Percentiles rank a stretch among this genome's conserved stretches.
These are phyloP conservation scores for Lippia alba DNA, from an alignment of 305 asterid genomes.

Conservation along the genomic window DNA sequence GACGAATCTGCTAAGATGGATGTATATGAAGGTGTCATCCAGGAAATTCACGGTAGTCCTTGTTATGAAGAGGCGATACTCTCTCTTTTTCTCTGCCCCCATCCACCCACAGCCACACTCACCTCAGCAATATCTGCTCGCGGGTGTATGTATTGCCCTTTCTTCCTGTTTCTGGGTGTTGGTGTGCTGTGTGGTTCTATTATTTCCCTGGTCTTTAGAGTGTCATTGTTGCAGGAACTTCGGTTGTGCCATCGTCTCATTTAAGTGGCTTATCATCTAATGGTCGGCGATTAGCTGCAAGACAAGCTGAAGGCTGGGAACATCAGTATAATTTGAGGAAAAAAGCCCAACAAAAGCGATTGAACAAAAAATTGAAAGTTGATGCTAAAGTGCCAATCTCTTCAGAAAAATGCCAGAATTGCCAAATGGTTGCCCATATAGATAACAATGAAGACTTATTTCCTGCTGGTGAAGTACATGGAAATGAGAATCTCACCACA, in stretches of 20 bases:
- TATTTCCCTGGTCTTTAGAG: slow-evolving; percentile 21
- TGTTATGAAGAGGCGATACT: slow-evolving; percentile 42
- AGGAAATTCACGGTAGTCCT: slow-evolving; percentile 43
- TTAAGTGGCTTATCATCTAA: slow-evolving; percentile 52
- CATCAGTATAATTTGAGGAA: slow-evolving; percentile 66
- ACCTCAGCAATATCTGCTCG: neutral
- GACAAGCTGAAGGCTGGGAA: slow-evolving; percentile 80
- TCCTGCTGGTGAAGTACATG: slow-evolving; percentile 5
- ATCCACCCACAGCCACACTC: no score
- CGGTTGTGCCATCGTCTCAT: slow-evolving; percentile 48
- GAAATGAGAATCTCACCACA: slow-evolving; percentile 40
- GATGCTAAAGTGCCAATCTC: slow-evolving; percentile 45
- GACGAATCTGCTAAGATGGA: slow-evolving; percentile 95
- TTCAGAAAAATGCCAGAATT: slow-evolving; percentile 56
- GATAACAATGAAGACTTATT: slow-evolving; percentile 42
- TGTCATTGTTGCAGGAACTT: slow-evolving; percentile 54
- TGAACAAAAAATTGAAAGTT: slow-evolving; percentile 65
- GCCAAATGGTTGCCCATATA: slow-evolving; percentile 48
- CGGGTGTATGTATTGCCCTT: neutral
- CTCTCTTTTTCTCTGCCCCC: slow-evolving; percentile 12
- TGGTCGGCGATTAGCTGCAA: slow-evolving; percentile 63
- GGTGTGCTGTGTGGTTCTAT: slow-evolving; percentile 2
- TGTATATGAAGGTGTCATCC: slow-evolving; percentile 63
- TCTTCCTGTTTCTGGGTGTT: neutral
- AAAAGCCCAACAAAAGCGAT: slow-evolving; percentile 73